Conservation (phyloP, 768 basidiomycete species). For the Obba rivulosa region DNA sequence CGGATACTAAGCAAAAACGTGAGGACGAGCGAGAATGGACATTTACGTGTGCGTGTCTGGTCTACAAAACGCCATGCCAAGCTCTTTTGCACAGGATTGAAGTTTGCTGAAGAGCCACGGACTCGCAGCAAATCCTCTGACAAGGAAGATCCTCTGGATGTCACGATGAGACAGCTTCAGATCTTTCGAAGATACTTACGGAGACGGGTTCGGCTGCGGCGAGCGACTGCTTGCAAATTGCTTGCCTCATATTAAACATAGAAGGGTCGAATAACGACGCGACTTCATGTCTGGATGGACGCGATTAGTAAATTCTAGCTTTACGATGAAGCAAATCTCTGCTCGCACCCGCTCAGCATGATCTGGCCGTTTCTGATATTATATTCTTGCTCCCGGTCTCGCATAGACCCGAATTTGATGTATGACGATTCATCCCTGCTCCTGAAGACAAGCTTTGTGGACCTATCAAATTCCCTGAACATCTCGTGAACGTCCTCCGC, state of each 20-base stretch:
- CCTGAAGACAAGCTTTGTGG: slow-evolving; percentile 40
- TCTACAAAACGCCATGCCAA: slow-evolving; percentile 56
- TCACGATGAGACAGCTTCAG: no score
- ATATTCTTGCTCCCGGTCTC: slow-evolving; percentile 32
- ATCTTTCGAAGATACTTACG: no score
- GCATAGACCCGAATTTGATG: slow-evolving; percentile 35
- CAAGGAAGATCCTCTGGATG: slow-evolving; percentile 64
- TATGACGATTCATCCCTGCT: slow-evolving; percentile 32
- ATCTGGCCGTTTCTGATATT: slow-evolving; percentile 37
- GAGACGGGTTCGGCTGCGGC: no score
- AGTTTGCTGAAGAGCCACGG: slow-evolving; percentile 73
- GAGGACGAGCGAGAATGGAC: not conserved
- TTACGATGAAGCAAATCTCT: not conserved
- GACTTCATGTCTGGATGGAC: slow-evolving; percentile 28
- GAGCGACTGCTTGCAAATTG: slow-evolving; percentile 4
- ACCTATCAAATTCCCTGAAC: slow-evolving; percentile 32
- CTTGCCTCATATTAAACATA: slow-evolving; percentile 29
- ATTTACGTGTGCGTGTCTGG: slow-evolving; percentile 72
- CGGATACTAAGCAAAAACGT: not conserved
- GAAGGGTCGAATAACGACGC: slow-evolving; percentile 40
- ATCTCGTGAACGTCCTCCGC: slow-evolving; percentile 30
- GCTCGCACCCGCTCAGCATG: slow-evolving; percentile 30
- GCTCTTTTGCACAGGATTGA: slow-evolving; percentile 52
- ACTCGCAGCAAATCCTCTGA: slow-evolving; percentile 78
- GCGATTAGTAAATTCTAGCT: not conserved